Evolutionary conservation across 495 filamentous ascomycete genomes (phyloP).

Genomic region (Glonium stellatum): DNA sequence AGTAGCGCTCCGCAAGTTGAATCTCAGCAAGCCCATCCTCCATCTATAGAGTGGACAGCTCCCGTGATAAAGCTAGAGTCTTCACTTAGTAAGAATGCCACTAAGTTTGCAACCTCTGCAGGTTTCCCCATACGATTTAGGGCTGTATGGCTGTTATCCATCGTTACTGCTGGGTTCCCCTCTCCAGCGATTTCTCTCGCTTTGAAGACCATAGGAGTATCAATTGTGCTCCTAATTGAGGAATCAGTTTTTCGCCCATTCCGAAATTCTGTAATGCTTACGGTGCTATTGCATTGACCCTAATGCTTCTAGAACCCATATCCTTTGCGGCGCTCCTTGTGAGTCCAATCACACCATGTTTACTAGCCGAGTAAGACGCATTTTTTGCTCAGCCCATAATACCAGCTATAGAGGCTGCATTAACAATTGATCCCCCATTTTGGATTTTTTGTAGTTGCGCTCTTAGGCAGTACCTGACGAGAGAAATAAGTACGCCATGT

Average conservation of each 20-base stretch:
- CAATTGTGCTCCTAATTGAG: conserved; percentile 1
- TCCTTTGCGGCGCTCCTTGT: conserved; percentile 19
- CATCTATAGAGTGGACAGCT: no score
- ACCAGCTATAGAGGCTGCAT: conserved; percentile 7
- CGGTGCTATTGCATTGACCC: conserved; percentile 20
- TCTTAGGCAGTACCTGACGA: conserved; percentile 13
- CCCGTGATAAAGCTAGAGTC: conserved; percentile 18
- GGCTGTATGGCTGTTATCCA: conserved; percentile 8
- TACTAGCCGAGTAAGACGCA: conserved; percentile 10
- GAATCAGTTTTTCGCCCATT: neutral
- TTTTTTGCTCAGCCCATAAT: conserved; percentile 5
- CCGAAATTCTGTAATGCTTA: conserved; percentile 1
- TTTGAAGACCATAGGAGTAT: conserved; percentile 14
- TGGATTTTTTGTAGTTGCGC: conserved; percentile 10
- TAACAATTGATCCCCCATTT: conserved; percentile 18
- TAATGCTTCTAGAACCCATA: conserved; percentile 8
- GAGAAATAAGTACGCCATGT: neutral
- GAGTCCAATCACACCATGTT: conserved; percentile 19
- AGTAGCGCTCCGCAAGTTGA: no score
- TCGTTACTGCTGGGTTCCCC: neutral
- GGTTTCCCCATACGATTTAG: conserved; percentile 15
- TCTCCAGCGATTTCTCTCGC: conserved; percentile 1
- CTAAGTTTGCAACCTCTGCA: conserved; percentile 11
- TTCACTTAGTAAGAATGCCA: conserved; percentile 17
- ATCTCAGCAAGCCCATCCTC: no score